Base-by-base conservation (phyloP, 2,329 filamentous ascomycete genomes). In the Verticillium tricorpus region DNA sequence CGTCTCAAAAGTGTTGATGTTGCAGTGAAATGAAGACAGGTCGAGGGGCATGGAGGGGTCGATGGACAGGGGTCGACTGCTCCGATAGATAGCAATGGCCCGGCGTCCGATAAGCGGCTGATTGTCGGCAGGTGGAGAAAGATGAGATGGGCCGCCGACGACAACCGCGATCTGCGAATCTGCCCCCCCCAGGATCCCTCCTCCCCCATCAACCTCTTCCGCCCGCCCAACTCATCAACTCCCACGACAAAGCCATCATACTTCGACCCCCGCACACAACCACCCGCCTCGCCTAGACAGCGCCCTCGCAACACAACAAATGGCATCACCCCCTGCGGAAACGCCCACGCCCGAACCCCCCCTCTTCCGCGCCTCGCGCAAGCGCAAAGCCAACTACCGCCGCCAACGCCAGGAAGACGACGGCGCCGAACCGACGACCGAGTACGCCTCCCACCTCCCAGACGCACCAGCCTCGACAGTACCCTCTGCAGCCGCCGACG, bases 331-430 rank as follows among this genome's bases (percentile, higher is more conserved):
- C 28, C 32, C 63, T 57, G 63, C 66, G 54, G 69, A 74, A 19
- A 62, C 59, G 12, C 32, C 59, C 8, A 52, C 67, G 2, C 64
- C 34, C 34, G 34, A 69, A 56, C 72, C 75, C 14, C 72, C 85
- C 37, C 73, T 83, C 35, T 89, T 89, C 67, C 84, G 85, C 45
- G 77, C 75, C 34, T 69, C 77, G 63, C 88, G 87, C 72, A 88
- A 87, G 74, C 80, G 85, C 70, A 88, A 87, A 69, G 75, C 77
- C 5, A 61, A 60, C 61, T 85, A 86, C 65, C 80, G 84, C 65
- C 66, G 71, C 69, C 55, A 50, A 61, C 59, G 59, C 3, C 54
- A 61, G 40, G 70, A 73, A 57, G 70, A 73, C 59, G 65, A 61
- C 59, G 65, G 60, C 59, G 57, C 56, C 60, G 45, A 37, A 50